phyloP scores from a whole-genome alignment of 306 rosid genomes.

The Cicer arietinum region DNA sequence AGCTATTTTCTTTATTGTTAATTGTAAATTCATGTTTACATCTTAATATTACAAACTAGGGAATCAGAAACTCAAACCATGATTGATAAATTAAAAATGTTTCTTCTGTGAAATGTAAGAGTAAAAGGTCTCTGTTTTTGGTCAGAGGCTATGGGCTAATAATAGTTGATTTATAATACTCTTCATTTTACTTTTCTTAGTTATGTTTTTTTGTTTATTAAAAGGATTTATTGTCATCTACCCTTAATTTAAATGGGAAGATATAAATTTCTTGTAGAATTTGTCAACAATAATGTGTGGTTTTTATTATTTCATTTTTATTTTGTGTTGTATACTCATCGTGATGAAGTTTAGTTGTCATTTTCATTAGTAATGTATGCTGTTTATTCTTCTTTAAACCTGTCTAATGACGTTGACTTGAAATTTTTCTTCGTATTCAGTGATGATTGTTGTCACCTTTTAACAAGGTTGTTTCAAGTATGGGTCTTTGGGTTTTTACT shows the following conservation, averaged over 20 bases:
- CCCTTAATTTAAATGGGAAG: constrained; percentile 15
- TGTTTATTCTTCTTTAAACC: constrained; percentile 26
- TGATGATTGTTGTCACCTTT: constrained; percentile 6
- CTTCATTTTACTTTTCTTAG: constrained; percentile 27
- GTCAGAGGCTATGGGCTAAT: constrained; percentile 1
- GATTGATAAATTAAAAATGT: background rate
- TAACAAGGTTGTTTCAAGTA: background rate
- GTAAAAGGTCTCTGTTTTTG: constrained; percentile 10
- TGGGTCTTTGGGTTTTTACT: constrained; percentile 16
- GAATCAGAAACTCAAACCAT: constrained; percentile 6
- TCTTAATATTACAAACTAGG: background rate
- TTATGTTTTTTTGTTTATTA: background rate
- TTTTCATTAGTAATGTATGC: background rate
- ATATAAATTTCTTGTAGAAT: background rate
- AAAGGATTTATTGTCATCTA: background rate
- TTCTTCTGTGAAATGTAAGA: constrained; percentile 26
- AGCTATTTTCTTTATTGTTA: constrained; percentile 4
- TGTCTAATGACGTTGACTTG: constrained; percentile 13
- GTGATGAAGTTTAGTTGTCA: constrained; percentile 1
- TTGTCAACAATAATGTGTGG: background rate
- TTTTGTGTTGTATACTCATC: background rate
- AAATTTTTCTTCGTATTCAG: background rate
- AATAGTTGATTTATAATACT: background rate
- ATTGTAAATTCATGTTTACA: constrained; percentile 9
- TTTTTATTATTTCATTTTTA: constrained; percentile 17